Conservation (phyloP, 2,329 filamentous ascomycete species). For the Rosellinia necatrix region DNA sequence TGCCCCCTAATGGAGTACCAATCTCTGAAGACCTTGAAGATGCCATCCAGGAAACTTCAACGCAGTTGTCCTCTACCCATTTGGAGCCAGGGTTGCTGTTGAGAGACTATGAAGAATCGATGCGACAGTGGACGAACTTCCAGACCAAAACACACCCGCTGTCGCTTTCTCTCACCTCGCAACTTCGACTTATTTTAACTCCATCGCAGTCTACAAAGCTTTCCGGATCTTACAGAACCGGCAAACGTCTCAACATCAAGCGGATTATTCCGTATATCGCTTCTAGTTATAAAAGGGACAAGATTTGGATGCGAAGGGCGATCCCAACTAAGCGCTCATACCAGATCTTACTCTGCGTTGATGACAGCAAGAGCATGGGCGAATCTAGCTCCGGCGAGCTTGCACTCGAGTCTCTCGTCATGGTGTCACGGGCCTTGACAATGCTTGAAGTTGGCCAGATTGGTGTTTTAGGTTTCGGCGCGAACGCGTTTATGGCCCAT, state of each 20-base stretch:
- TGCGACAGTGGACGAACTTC: conserved; percentile 82
- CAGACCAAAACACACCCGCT: conserved; percentile 83
- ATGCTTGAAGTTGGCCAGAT: conserved; percentile 96
- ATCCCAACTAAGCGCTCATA: conserved; percentile 93
- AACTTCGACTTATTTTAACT: conserved; percentile 91
- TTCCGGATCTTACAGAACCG: conserved; percentile 93
- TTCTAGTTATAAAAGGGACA: conserved; percentile 97
- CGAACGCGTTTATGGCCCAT: conserved; percentile 82
- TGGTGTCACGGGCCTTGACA: conserved; percentile 82
- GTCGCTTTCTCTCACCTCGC: conserved; percentile 87
- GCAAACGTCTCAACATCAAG: conserved; percentile 98
- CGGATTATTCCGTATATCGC: conserved; percentile 99
- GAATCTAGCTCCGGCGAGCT: conserved; percentile 76
- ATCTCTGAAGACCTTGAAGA: conserved; percentile 54
- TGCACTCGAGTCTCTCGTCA: conserved; percentile 91
- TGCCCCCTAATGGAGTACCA: conserved; percentile 40
- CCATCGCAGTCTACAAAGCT: conserved; percentile 96
- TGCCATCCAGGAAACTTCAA: conserved; percentile 57
- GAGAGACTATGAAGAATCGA: conserved; percentile 59
- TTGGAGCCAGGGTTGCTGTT: conserved; percentile 54
- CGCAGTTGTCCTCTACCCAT: conserved; percentile 74
- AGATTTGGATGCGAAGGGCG: conserved; percentile 97
- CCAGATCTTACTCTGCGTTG: conserved; percentile 96
- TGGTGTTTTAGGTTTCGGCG: conserved; percentile 88
- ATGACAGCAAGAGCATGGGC: conserved; percentile 94